Base-by-base conservation (phyloP, 78 protist genomes). In the Dictyostelium capitatum region DNA sequence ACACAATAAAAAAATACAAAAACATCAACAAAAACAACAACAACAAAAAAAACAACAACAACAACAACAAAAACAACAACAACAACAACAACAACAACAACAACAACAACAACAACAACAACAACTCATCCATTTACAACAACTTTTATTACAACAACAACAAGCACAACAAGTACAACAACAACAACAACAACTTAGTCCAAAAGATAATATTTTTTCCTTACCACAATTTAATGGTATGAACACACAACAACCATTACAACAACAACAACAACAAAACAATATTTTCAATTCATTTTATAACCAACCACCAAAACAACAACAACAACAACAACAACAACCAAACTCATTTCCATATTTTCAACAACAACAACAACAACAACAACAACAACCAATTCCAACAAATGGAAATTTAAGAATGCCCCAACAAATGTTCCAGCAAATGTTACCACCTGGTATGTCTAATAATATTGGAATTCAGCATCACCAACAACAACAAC, bases 11-110 rank as follows among this genome's bases (percentile, higher is more conserved):
- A 41, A 23, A 70, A 41, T 70, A 30, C 78, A 70, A 70, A 17
- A 30, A 70, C 51, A 19, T 70, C 20, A 19, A 43, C 78, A 70
- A 70, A 48, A 70, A 70, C 77, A 25, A 67, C 74, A 69, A 32
- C 51, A 37, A 70, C 78, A 70, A 70, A 48, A 30, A 12, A 48
- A 70, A 43, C 82, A 77, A 53, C 82, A 51, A 25, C 67, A 53
- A 77, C 62, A 28, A 20, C 82, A 57, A 10, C 82, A 51, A 28
- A 65, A 77, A 54, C 82, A 77, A 77, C 82, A 77, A 77, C 82
- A 48, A 32, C 69, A 54, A 37, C 83, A 48, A 19, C 43, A 15
- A 50, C 83, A 48, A 54, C 83, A 54, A 78, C 83, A 30, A 78
- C 83, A 0, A 37, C 83, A 53, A 54, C 51, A 15, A 54, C 51